A percentile compares a stretch with the other conserved stretches of the same genome.
phyloP scores from a whole-genome alignment of 371 early-diverging fungal genomes.

The Basidiobolus heterosporus region DNA sequence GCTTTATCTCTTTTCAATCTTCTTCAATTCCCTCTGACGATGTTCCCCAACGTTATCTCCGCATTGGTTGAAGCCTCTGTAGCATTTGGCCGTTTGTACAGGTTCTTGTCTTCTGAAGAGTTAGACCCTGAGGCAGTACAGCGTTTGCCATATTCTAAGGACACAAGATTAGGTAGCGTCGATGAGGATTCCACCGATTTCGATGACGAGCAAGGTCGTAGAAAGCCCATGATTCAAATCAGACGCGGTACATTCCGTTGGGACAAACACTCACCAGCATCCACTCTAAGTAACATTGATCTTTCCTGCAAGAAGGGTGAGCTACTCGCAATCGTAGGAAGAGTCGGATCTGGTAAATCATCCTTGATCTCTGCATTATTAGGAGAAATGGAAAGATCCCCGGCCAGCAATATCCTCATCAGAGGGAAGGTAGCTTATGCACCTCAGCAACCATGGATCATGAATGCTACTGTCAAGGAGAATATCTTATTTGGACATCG shows the following conservation, averaged over 20 bases:
- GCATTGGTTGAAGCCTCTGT: constrained; percentile 72
- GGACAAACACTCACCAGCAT: constrained; percentile 20
- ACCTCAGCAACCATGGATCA: constrained; percentile 84
- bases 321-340: constrained; percentile 68
- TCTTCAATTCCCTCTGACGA: constrained; percentile 75
- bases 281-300: constrained; percentile 41
- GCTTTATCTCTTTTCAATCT: constrained; percentile 83
- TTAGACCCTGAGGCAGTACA: constrained; percentile 45
- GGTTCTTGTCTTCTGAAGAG: constrained; percentile 59
- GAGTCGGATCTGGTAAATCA: constrained; percentile 78
- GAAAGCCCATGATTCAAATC: constrained; percentile 16
- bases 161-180: neutral
- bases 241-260: constrained; percentile 37
- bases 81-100: constrained; percentile 58
- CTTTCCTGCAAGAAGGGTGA: constrained; percentile 41
- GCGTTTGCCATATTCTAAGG: constrained; percentile 17
- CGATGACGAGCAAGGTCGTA: constrained; percentile 7
- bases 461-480: constrained; percentile 76
- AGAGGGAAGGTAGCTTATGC: constrained; percentile 79
- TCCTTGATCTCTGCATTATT: constrained; percentile 64
- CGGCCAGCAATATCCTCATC: constrained; percentile 41
- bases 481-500: constrained; percentile 83
- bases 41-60: constrained; percentile 50
- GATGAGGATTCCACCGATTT: constrained; percentile 14
- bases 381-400: constrained; percentile 65